These are phyloP conservation scores for Echinochloa phyllopogon DNA, from an alignment of 176 grass and related monocot genomes.

Conservation along the genomic window DNA sequence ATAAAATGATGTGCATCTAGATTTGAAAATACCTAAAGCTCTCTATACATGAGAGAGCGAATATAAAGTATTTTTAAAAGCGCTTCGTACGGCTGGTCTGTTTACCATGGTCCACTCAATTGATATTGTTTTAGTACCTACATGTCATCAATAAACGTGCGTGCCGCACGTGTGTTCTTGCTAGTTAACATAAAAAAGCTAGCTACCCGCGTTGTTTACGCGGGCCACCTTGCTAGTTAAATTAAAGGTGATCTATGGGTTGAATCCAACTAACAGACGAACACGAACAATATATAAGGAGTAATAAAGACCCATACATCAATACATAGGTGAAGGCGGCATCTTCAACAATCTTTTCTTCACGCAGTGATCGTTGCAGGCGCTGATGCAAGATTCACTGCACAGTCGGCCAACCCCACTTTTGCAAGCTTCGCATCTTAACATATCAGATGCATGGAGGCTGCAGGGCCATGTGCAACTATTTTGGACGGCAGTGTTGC, in stretches of 20 bases:
- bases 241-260: neutral
- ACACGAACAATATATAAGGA: neutral
- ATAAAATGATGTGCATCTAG: no score
- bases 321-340: neutral
- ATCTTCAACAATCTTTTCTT: neutral
- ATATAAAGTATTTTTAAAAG: no score
- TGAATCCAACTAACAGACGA: neutral
- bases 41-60: no score
- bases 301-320: neutral
- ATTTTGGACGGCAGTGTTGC: neutral
- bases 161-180: no score
- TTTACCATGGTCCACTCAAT: no score
- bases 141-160: no score
- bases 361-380: neutral
- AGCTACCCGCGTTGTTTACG: no score
- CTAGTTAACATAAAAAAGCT: no score
- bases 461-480: neutral
- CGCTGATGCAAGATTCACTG: neutral
- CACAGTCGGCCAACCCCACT: neutral
- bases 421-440: neutral
- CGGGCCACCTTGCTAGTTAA: no score
- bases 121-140: no score
- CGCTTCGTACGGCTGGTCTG: no score
- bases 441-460: neutral
- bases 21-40: no score